Conservation (phyloP, 2,329 filamentous ascomycete species). For the Fonsecaea multimorphosa region DNA sequence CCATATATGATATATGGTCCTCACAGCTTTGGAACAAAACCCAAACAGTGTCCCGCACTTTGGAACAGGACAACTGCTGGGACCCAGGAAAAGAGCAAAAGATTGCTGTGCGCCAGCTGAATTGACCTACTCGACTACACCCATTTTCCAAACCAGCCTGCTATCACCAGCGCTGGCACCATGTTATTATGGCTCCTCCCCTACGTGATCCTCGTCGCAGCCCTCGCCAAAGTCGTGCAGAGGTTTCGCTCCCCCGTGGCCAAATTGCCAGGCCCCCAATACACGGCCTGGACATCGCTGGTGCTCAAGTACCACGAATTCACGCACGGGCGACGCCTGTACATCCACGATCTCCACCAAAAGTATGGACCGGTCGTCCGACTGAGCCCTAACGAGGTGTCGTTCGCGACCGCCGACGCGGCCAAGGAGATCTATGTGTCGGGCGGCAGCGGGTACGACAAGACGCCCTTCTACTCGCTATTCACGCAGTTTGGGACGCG, state of each 20-base stretch:
- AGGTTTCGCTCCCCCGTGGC: constrained; percentile 9
- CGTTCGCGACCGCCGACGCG: too few relatives aligned
- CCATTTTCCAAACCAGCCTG: background rate
- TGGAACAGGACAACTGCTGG: background rate
- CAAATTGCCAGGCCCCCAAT: constrained; percentile 23
- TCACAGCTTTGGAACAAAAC: background rate
- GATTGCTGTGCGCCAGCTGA: background rate
- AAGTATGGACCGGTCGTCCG: too few relatives aligned
- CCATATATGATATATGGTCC: background rate
- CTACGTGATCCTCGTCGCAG: background rate
- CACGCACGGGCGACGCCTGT: constrained; percentile 14
- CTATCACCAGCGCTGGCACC: background rate
- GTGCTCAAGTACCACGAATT: constrained; percentile 25
- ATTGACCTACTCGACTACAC: background rate
- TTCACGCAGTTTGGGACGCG: constrained; percentile 43
- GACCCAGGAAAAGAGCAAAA: background rate
- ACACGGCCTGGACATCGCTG: constrained; percentile 21
- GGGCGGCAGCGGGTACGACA: constrained; percentile 47
- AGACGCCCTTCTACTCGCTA: constrained; percentile 46
- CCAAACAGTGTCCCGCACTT: background rate
- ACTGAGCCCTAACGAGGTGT: too few relatives aligned
- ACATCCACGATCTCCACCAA: constrained; percentile 34
- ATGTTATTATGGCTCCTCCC: background rate
- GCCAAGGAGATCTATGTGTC: constrained; percentile 7
- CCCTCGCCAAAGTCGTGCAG: background rate